Evolutionary conservation across 495 filamentous ascomycete genomes (phyloP), one percentile per base, ranked within the genome.

Genomic region (Penicillium paradoxum): DNA sequence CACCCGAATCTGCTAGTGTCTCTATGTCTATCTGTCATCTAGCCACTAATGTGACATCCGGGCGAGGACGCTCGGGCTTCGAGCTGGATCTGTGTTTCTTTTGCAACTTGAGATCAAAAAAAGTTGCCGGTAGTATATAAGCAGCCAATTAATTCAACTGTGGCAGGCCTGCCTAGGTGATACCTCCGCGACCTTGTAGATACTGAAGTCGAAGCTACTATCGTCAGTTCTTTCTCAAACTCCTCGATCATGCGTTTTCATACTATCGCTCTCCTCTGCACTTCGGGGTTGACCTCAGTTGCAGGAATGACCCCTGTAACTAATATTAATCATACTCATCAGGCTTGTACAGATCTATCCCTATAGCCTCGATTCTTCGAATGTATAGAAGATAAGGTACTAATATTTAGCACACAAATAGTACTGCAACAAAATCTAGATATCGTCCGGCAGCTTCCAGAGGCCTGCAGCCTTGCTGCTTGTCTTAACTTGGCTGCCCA

Each of bases 401-500:
- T 52, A 17, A 52, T 7, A 11, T 8, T 11, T 17, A n/a, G 30
- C 6, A 30, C 37, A 4, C 22, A 11, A 11, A 9, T 37, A 65
- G 59, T 60, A 4, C 42, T 33, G 2, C 53, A 61, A 32, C 42
- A 59, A 22, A 59, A 61, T 30, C 27, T 33, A 1, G 33, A 39
- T 6, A 17, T 57, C 8, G 46, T 59, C 29, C 49, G 51, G 7
- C 55, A 53, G 34, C 32, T 55, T n/a, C 60, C 63, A 9, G 55
- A 55, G 17, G 40, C 53, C 2, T 66, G 63, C 24, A 64, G 53
- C 29, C 41, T 59, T 17, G 47, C 49, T 3, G 55, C 63, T 14
- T 66, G 63, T 24, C 32, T 64, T 25, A 53, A 53, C n/a, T 44
- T 66, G 9, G 41, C 38, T 9, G 55, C 55, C 11, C 54, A 57